Conservation (phyloP, 73 alveolate genomes). For the Tetrahymena malaccensis region DNA sequence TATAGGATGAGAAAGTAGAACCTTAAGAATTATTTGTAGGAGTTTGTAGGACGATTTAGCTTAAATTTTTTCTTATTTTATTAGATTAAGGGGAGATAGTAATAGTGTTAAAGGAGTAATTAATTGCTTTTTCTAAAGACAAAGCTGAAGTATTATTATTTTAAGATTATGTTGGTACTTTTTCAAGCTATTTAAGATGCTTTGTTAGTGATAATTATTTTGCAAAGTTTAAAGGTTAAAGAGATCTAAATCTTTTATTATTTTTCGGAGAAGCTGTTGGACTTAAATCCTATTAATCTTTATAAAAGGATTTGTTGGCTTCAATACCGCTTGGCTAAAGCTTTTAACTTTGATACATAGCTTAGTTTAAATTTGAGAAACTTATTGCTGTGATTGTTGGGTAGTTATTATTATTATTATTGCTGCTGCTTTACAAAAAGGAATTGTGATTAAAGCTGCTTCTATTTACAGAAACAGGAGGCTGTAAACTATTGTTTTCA, state of each 20-base stretch:
- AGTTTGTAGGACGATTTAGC: not conserved
- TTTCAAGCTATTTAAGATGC: not conserved
- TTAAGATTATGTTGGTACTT: not conserved
- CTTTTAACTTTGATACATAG: not conserved
- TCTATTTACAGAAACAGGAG: not conserved
- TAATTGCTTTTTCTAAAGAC: not conserved
- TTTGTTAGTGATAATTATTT: no score
- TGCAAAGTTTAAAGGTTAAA: not conserved
- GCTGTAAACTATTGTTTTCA: not conserved
- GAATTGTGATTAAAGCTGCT: not conserved
- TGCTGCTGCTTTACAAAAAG: not conserved
- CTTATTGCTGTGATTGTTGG: not conserved
- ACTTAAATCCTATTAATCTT: not conserved
- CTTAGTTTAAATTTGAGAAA: not conserved
- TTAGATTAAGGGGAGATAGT: not conserved
- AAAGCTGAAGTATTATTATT: not conserved
- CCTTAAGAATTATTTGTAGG: not conserved
- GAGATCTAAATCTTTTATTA: not conserved
- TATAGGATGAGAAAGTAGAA: not conserved
- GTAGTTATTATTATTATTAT: not conserved
- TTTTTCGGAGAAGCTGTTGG: not conserved
- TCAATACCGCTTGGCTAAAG: not conserved
- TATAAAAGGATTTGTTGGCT: not conserved
- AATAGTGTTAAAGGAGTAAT: not conserved
- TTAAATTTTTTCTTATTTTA: not conserved